Evolutionary conservation across 2,329 filamentous ascomycete species (phyloP).

Genomic region (Ophiosphaerella narmari): DNA sequence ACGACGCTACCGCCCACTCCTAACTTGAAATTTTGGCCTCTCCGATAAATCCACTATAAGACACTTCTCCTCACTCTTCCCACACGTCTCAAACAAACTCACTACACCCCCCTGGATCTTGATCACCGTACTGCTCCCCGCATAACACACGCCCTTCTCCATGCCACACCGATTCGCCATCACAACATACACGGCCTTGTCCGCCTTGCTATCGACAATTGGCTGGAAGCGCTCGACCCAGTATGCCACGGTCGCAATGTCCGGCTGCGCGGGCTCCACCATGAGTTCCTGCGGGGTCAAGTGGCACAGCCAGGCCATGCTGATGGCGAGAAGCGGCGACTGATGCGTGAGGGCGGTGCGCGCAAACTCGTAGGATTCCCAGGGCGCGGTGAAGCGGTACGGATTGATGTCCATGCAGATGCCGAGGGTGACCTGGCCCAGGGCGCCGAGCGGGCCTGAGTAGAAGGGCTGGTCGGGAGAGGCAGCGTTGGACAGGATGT

Average conservation of each 20-base stretch:
- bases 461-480: conserved; percentile 43
- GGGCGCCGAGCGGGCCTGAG: conserved; percentile 38
- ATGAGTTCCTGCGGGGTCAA: conserved; percentile 54
- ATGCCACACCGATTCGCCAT: conserved; percentile 72
- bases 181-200: conserved; percentile 66
- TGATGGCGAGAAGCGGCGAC: conserved; percentile 69
- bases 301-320: conserved; percentile 77
- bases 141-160: conserved; percentile 70
- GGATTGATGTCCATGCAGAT: conserved; percentile 67
- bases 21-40: conserved; percentile 42
- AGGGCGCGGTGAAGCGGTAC: conserved; percentile 63
- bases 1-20: conserved; percentile 26
- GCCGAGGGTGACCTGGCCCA: conserved; percentile 48
- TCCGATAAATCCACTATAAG: conserved; percentile 68
- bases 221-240: conserved; percentile 76
- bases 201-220: conserved; percentile 41
- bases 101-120: conserved; percentile 69
- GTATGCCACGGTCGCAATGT: conserved; percentile 74
- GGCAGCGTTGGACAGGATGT: conserved; percentile 20
- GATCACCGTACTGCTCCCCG: conserved; percentile 74
- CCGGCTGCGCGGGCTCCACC: conserved; percentile 60
- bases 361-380: conserved; percentile 61
- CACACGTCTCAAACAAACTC: conserved; percentile 70
- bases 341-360: conserved; percentile 61
- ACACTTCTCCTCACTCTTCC: conserved; percentile 70